A percentile compares a stretch with the other conserved stretches of the same genome.
phyloP scores from a whole-genome alignment of 768 basidiomycete species.

The Cantharellus cinnabarinus region DNA sequence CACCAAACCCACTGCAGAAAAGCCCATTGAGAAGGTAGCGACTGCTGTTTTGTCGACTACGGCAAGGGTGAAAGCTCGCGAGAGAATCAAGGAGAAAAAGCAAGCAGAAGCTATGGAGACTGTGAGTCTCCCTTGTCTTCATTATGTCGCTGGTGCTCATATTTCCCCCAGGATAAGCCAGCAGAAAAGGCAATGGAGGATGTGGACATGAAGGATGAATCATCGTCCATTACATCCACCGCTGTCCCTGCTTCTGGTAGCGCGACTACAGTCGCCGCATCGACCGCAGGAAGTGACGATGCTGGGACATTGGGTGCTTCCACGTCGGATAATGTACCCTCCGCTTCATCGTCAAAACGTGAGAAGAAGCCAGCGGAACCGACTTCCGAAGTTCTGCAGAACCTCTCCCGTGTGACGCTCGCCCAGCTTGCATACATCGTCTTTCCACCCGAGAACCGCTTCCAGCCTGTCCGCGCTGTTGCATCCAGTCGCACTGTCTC shows the following conservation, averaged over 20 bases:
- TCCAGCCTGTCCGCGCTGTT: slow-evolving; percentile 74
- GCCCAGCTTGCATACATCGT: slow-evolving; percentile 68
- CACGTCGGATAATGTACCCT: slow-evolving; percentile 11
- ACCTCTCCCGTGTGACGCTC: slow-evolving; percentile 85
- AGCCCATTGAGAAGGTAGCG: slow-evolving; percentile 76
- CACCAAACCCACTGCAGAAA: slow-evolving; percentile 80
- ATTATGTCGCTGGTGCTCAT: slow-evolving; percentile 24
- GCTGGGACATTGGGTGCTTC: neutral
- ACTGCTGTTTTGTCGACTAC: slow-evolving; percentile 94
- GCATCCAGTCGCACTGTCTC: neutral
- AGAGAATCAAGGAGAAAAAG: slow-evolving; percentile 44
- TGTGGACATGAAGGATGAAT: slow-evolving; percentile 58
- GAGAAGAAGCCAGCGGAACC: slow-evolving; percentile 49
- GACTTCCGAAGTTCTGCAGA: slow-evolving; percentile 49
- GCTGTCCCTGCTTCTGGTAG: slow-evolving; percentile 18
- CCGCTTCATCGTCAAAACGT: slow-evolving; percentile 20
- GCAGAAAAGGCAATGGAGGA: slow-evolving; percentile 25
- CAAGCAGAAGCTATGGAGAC: slow-evolving; percentile 79
- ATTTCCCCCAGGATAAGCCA: neutral
- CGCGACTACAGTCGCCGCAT: slow-evolving; percentile 10
- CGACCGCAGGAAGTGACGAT: too few relatives aligned
- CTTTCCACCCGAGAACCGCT: slow-evolving; percentile 62
- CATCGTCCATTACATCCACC: slow-evolving; percentile 18
- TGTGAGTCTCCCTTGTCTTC: slow-evolving; percentile 24
- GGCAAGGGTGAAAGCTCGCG: slow-evolving; percentile 87